Evolutionary conservation across 129 eudicot genomes (phyloP), one percentile per base, ranked within the genome.

Genomic region (Saussurea involucrata): DNA sequence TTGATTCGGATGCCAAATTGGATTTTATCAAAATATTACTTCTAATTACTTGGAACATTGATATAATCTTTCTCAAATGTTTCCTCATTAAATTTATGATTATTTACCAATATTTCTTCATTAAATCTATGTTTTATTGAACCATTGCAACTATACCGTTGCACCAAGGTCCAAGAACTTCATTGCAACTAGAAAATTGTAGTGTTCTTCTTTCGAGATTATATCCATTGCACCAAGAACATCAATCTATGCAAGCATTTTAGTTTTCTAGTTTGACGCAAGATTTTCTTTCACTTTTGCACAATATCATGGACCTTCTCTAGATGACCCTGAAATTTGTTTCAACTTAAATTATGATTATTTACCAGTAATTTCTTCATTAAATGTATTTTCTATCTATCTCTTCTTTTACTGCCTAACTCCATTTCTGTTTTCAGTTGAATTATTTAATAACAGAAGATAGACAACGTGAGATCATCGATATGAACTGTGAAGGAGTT

Each of bases 381-480:
- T 49, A 15, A 49, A 17, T 5, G 1, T 53, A 53, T 53, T n/a
- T 17, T 15, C 58, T 17, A 49, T 49, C 58, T 15, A 49, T 49
- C 60, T 49, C 60, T 15, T 49, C 61, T 53, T 6, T 53, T 53
- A 53, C 2, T 4, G 10, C 32, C 17, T 72, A 42, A 55, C 73
- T 68, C 57, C 33, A 53, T 49, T n/a, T 5, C 28, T 78, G 31
- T 22, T 72, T 86, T 82, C 95, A 95, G 99, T 81, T 95, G 80
- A 95, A 95, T 81, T 85, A 85, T 82, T 73, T 95, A 72, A 88
- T 85, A 49, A 77, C 95, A 5, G 99, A 95, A 82, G 83, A 83
- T 36, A 84, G 99, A 57, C 99, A 90, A 83, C 81, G 89, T 74
- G 99, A 95, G 81, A 92, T 95, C 24, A 91, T 92, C 25, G 96